Evolutionary conservation across 2,329 filamentous ascomycete genomes (phyloP), one percentile per base, ranked within the genome.

Genomic region (Cercospora beticola): DNA sequence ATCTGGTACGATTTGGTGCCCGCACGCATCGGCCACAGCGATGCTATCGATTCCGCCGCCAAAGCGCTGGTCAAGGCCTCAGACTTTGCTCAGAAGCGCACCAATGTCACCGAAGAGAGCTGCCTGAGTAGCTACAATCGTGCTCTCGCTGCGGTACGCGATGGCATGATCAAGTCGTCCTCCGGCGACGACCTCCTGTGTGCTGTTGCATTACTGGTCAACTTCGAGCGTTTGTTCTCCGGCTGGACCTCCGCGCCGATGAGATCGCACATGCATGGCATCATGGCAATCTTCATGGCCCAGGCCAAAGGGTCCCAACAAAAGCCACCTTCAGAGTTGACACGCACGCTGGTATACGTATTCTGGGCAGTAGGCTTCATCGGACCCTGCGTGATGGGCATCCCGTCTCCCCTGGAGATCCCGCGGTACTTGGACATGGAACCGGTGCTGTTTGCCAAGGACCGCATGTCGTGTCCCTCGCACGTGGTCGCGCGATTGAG

Each of bases 341-440:
- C 67, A 5, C 67, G 69, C 16, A 68, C 69, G 6, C 31, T 71
- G 28, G 63, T 68, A 16, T 71, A 71, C 43, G 63, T 62, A n/a
- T 71, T 71, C 46, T 71, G 69, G 69, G 60, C 69, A 0, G 67
- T 71, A 5, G 69, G 67, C 4, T 71, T 71, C 66, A 71, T 71
- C 61, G 69, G 69, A 16, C 69, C 69, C 3, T 71, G 69, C 46
- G 69, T 71, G 23, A 68, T 65, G 67, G 69, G 69, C 43, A 49
- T 52, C 2, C 64, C 69, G 18, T 71, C 69, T 26, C 66, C 66
- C 3, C 65, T 71, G 26, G 69, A 71, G 64, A 56, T 36, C 10
- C 61, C 69, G n/a, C 66, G 69, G 5, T 69, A 62, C 33, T 56
- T 71, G 21, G 36, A 71, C 7, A 60, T 62, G 21, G 69, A 71